Conservation (phyloP, 805 yeast species). For the Yueomyces sinensis region DNA sequence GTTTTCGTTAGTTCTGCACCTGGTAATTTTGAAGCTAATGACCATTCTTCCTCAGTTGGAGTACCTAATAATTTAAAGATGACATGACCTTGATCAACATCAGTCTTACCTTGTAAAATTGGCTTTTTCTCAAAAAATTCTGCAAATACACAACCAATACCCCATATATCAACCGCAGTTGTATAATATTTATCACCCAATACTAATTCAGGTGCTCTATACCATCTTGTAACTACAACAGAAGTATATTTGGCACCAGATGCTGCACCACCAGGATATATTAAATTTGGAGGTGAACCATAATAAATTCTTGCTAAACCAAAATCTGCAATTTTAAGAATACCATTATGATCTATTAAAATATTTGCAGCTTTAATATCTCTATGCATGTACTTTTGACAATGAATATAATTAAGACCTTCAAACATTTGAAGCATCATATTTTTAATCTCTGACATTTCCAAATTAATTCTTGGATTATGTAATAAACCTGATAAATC, state of each 20-base stretch:
- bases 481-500: conserved; percentile 85
- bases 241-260: conserved; percentile 35
- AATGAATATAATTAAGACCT: conserved; percentile 70
- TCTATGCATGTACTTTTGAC: conserved; percentile 52
- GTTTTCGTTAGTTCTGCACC: conserved; percentile 28
- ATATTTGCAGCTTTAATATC: conserved; percentile 97
- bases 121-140: conserved; percentile 78
- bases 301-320: conserved; percentile 63
- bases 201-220: conserved; percentile 87
- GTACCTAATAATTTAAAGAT: conserved; percentile 76
- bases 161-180: conserved; percentile 91
- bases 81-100: conserved; percentile 73
- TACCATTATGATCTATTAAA: conserved; percentile 61
- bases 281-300: conserved; percentile 44
- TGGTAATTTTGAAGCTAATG: conserved; percentile 46
- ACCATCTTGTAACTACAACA: conserved; percentile 95
- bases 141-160: conserved; percentile 89
- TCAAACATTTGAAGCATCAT: conserved; percentile 63
- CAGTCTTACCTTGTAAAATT: conserved; percentile 73
- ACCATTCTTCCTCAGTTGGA: conserved; percentile 51
- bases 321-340: conserved; percentile 85
- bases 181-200: conserved; percentile 86
- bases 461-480: conserved; percentile 53
- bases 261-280: conserved; percentile 32
- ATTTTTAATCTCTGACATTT: conserved; percentile 65